Evolutionary conservation across 2,329 filamentous ascomycete genomes (phyloP).

Genomic region (Colletotrichum eleusines): DNA sequence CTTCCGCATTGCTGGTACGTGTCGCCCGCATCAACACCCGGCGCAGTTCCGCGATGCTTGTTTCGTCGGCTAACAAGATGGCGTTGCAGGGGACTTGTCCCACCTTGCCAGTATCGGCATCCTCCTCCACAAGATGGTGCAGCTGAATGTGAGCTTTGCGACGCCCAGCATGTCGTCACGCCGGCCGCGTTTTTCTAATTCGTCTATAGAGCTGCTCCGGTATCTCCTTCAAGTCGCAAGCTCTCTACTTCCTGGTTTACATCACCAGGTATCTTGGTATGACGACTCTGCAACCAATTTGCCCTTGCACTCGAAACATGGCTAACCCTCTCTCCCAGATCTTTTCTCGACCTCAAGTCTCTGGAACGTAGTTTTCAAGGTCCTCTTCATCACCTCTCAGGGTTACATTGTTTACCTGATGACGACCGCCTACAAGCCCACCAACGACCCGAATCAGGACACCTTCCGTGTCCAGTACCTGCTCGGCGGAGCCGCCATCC

Average conservation of each 20-base stretch:
- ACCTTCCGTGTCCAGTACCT: slow-evolving; percentile 98
- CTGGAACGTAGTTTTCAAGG: slow-evolving; percentile 96
- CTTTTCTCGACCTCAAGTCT: slow-evolving; percentile 85
- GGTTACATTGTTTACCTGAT: slow-evolving; percentile 98
- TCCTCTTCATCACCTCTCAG: slow-evolving; percentile 91
- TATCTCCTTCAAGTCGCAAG: slow-evolving; percentile 99
- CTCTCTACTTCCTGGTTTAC: slow-evolving; percentile 94
- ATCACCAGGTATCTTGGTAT: slow-evolving; percentile 89
- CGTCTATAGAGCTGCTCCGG: slow-evolving; percentile 87
- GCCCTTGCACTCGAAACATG: not conserved
- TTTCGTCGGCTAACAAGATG: slow-evolving; percentile 43
- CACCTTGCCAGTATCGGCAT: slow-evolving; percentile 95
- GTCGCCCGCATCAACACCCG: slow-evolving; percentile 3
- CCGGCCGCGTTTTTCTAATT: slow-evolving; percentile 35
- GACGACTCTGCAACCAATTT: slow-evolving; percentile 39
- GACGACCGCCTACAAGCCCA: slow-evolving; percentile 97
- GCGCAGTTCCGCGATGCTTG: not conserved
- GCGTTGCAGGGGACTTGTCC: slow-evolving; percentile 85
- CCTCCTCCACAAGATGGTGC: slow-evolving; percentile 95
- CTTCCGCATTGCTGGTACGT: slow-evolving; percentile 69
- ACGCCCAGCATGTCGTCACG: slow-evolving; percentile 18
- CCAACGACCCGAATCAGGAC: slow-evolving; percentile 95
- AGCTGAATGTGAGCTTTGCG: slow-evolving; percentile 78
- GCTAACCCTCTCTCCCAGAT: slow-evolving; percentile 64
- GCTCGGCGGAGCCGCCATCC: slow-evolving; percentile 80